phyloP scores from a whole-genome alignment of 495 filamentous ascomycete species.

The Xylaria grammica region DNA sequence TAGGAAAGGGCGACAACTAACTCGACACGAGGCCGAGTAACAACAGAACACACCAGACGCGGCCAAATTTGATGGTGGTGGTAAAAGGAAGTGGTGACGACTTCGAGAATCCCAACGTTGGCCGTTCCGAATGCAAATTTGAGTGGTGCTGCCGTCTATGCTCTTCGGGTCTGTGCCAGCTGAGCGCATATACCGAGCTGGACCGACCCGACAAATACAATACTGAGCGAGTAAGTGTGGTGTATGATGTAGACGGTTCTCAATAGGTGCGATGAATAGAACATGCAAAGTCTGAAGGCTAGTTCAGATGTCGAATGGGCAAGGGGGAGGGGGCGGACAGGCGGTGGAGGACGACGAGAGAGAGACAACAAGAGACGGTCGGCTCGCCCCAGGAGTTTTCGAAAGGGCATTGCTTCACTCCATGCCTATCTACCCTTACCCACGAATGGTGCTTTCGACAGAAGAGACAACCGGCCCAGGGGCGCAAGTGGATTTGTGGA shows the following conservation, averaged over 20 bases:
- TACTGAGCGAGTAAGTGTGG: background rate
- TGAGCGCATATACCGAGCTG: constrained; percentile 14
- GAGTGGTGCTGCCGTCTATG: background rate
- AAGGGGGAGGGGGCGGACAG: constrained; percentile 31
- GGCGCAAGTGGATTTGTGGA: constrained; percentile 36
- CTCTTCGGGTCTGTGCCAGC: constrained; percentile 5
- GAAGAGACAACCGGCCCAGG: constrained; percentile 38
- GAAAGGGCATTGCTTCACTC: constrained; percentile 34
- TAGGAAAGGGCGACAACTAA: background rate
- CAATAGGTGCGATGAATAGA: background rate
- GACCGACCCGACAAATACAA: background rate
- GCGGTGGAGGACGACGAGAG: constrained; percentile 41
- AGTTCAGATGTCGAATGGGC: constrained; percentile 1
- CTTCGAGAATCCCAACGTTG: too few species aligned
- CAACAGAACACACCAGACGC: too few species aligned
- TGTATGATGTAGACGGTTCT: too few species aligned
- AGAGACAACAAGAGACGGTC: constrained; percentile 40
- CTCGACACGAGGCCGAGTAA: background rate
- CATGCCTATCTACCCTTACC: constrained; percentile 40
- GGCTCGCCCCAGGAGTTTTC: constrained; percentile 40
- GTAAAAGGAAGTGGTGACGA: too few species aligned
- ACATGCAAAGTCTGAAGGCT: background rate
- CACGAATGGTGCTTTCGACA: constrained; percentile 36
- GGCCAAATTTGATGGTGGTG: too few species aligned
- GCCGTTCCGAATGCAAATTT: background rate